phyloP scores from a whole-genome alignment of 139 green algal genomes.

The Chloropicon primus region DNA sequence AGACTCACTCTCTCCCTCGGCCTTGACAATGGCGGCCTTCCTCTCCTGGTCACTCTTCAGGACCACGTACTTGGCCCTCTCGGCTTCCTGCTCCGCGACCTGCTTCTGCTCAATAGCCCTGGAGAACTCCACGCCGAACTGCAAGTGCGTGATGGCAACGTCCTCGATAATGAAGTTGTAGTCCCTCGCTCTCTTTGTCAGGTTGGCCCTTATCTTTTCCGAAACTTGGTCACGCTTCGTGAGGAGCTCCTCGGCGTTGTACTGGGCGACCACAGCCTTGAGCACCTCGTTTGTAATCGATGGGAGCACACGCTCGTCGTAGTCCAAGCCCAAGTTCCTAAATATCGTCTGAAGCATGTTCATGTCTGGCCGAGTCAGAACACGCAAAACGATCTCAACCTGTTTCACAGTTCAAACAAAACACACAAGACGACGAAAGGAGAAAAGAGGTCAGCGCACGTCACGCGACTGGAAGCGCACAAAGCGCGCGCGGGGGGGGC shows the following conservation, averaged over 20 bases:
- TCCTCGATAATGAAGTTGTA: slow-evolving; percentile 98
- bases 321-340: slow-evolving; percentile 79
- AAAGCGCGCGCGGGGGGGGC: too few relatives aligned
- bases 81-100: slow-evolving; percentile 96
- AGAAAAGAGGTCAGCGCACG: neutral
- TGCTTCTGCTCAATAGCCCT: slow-evolving; percentile 94
- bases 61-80: slow-evolving; percentile 83
- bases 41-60: slow-evolving; percentile 82
- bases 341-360: slow-evolving; percentile 71
- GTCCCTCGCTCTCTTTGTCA: slow-evolving; percentile 59
- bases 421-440: neutral
- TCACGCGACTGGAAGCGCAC: too few relatives aligned
- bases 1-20: slow-evolving; percentile 86
- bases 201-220: slow-evolving; percentile 31
- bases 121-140: slow-evolving; percentile 90
- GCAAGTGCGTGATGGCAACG: slow-evolving; percentile 96
- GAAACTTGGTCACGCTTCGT: slow-evolving; percentile 93
- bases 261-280: slow-evolving; percentile 95
- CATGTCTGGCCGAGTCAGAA: slow-evolving; percentile 84
- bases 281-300: slow-evolving; percentile 99
- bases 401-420: too few relatives aligned
- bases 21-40: slow-evolving; percentile 5
- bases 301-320: slow-evolving; percentile 95
- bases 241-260: slow-evolving; percentile 96
- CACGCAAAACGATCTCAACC: slow-evolving; percentile 36